phyloP scores from a whole-genome alignment of 352 stramenopile genomes.

The Pythium periplocum region DNA sequence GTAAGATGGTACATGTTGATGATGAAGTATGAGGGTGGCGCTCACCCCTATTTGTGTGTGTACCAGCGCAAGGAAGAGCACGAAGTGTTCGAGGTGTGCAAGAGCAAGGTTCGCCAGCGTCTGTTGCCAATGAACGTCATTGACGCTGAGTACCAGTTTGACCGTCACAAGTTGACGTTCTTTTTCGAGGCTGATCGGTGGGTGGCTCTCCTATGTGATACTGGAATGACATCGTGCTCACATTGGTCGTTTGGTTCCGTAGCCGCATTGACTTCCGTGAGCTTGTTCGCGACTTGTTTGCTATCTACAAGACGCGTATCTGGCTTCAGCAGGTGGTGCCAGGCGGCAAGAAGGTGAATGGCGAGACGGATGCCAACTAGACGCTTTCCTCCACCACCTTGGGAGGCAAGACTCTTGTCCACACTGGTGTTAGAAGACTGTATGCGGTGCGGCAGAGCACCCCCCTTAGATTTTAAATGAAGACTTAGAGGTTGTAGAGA shows the following conservation, averaged over 20 bases:
- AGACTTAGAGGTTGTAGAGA: too few relatives aligned
- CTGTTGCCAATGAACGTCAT: slow-evolving; percentile 96
- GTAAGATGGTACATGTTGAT: background rate
- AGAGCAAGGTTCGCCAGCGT: slow-evolving; percentile 93
- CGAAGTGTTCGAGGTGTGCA: slow-evolving; percentile 95
- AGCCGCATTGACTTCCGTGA: slow-evolving; percentile 97
- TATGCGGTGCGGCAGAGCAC: too few relatives aligned
- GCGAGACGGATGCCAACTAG: slow-evolving; percentile 58
- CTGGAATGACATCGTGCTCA: too few relatives aligned
- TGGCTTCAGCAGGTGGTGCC: slow-evolving; percentile 96
- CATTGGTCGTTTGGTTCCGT: background rate
- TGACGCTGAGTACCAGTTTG: slow-evolving; percentile 98
- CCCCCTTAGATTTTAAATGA: too few relatives aligned
- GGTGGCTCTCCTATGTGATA: background rate
- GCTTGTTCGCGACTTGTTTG: slow-evolving; percentile 96
- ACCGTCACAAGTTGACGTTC: slow-evolving; percentile 98
- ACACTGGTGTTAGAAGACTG: too few relatives aligned
- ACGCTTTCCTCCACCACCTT: slow-evolving; percentile 5
- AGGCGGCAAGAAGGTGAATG: slow-evolving; percentile 57
- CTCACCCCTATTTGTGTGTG: too few relatives aligned
- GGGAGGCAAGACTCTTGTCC: background rate
- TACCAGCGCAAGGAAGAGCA: slow-evolving; percentile 91
- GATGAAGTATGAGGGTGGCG: too few relatives aligned
- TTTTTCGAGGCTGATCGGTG: slow-evolving; percentile 97
- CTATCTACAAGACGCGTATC: slow-evolving; percentile 98